Evolutionary conservation across 169 alveolate species (phyloP).

Genomic region (Plasmodium vivax): DNA sequence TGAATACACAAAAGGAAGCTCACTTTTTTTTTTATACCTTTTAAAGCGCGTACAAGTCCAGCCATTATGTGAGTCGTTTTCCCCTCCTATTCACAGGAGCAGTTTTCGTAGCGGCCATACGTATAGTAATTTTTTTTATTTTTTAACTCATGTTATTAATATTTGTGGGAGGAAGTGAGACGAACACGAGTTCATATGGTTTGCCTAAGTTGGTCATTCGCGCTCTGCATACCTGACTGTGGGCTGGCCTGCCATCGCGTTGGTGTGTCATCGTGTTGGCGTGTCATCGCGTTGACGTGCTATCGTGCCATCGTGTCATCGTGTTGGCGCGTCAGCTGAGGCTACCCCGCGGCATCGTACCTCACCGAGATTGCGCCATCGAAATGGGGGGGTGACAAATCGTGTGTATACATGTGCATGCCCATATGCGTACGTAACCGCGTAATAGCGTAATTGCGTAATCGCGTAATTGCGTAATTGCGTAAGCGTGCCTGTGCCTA

Average conservation of each 20-base stretch:
- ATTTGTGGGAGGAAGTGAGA: constrained; percentile 44
- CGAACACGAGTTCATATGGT: not conserved
- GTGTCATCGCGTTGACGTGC: not conserved
- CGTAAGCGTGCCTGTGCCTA: no score
- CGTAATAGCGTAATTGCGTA: no score
- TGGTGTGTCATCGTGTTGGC: not conserved
- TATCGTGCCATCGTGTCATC: no score
- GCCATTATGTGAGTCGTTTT: not conserved
- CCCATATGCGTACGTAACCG: not conserved
- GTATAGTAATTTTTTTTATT: constrained; percentile 13
- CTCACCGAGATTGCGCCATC: not conserved
- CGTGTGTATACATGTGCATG: not conserved
- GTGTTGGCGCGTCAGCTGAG: no score
- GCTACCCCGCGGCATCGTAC: not conserved
- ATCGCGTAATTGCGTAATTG: no score
- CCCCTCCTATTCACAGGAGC: not conserved
- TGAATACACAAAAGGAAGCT: constrained; percentile 31
- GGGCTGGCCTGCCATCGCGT: not conserved
- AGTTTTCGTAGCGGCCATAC: not conserved
- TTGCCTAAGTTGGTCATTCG: not conserved
- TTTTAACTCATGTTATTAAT: constrained; percentile 16
- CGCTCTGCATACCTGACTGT: not conserved
- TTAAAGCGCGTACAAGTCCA: not conserved
- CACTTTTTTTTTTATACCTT: constrained; percentile 17
- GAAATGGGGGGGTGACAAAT: not conserved